Evolutionary conservation across 176 grass and related monocot species (phyloP).

Genomic region (Areca catechu): DNA sequence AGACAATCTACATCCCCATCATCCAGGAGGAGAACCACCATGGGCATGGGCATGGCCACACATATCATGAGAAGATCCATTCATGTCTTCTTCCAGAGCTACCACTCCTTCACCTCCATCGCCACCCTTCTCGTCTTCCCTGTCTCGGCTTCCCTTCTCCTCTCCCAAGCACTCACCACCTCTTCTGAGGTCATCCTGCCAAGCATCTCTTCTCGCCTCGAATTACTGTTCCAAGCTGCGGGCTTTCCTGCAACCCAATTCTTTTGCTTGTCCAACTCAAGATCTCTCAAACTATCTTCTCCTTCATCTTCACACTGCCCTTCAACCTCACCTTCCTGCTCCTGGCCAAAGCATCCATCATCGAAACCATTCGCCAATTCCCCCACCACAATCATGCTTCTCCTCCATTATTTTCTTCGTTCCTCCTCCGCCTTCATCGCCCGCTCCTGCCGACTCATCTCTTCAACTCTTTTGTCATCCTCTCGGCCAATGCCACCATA

Average conservation of each 20-base stretch:
- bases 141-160: slow-evolving; percentile 5
- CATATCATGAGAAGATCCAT: slow-evolving; percentile 38
- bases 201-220: slow-evolving; percentile 35
- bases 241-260: slow-evolving; percentile 58
- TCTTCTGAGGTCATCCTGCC: slow-evolving; percentile 16
- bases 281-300: slow-evolving; percentile 68
- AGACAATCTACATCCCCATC: too few species aligned
- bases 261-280: slow-evolving; percentile 68
- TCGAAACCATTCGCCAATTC: slow-evolving; percentile 32
- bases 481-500: slow-evolving; percentile 63
- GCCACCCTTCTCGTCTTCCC: slow-evolving; percentile 50
- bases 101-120: slow-evolving; percentile 60
- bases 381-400: neutral
- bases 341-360: slow-evolving; percentile 62
- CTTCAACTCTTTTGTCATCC: slow-evolving; percentile 41
- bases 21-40: neutral
- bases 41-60: slow-evolving; percentile 29
- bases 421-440: slow-evolving; percentile 39
- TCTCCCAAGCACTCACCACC: slow-evolving; percentile 18
- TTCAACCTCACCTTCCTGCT: slow-evolving; percentile 58
- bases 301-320: slow-evolving; percentile 50
- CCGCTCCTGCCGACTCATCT: slow-evolving; percentile 47
- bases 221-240: slow-evolving; percentile 54
- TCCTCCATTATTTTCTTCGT: slow-evolving; percentile 22
- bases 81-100: slow-evolving; percentile 52